Base-by-base conservation (phyloP, 75 land plant species). In the Cunninghamia lanceolata region DNA sequence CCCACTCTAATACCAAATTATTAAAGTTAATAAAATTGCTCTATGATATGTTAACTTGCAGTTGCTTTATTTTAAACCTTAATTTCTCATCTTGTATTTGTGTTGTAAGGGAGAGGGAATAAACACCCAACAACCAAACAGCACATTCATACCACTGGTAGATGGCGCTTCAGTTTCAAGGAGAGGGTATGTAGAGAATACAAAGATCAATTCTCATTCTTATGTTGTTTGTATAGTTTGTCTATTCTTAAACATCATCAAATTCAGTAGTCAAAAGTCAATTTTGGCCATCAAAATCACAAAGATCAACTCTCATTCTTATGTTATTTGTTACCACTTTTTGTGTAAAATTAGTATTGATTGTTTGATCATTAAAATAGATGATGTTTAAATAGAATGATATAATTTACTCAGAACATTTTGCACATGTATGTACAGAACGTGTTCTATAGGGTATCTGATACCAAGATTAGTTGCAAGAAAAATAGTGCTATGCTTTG, bases 401-500 rank as follows among this genome's bases (percentile, higher is more conserved):
- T n/a, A n/a, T 56, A 53, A 56, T 56, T 21, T 19, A 56, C 63
- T 21, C 15, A 1, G 19, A 19, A 56, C 4, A 19, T 56, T 3
- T 3, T 19, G 25, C 47, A 46, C 30, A 32, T 70, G 74, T 32
- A 70, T 70, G 9, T n/a, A 70, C 74, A 70, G 74, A 70, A 70
- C 10, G 34, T 70, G 74, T 30, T 59, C 68, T 50, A 11, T 50
- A 50, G 63, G 28, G 5, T 45, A 68, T 30, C 50, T 88, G 36
- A 84, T 74, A 50, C 59, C 87, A 46, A 84, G 21, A 30, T 42
- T 71, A 36, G 91, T 89, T 35, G 80, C 36, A 40, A 90, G 89
- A 32, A 91, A 70, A 82, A 86, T 93, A 74, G 84, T 95, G 10
- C 46, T 92, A 8, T 95, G 97, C 86, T 92, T 91, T 83, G 87